phyloP scores from a whole-genome alignment of 2,329 filamentous ascomycete species.

The Ascochyta lentis region DNA sequence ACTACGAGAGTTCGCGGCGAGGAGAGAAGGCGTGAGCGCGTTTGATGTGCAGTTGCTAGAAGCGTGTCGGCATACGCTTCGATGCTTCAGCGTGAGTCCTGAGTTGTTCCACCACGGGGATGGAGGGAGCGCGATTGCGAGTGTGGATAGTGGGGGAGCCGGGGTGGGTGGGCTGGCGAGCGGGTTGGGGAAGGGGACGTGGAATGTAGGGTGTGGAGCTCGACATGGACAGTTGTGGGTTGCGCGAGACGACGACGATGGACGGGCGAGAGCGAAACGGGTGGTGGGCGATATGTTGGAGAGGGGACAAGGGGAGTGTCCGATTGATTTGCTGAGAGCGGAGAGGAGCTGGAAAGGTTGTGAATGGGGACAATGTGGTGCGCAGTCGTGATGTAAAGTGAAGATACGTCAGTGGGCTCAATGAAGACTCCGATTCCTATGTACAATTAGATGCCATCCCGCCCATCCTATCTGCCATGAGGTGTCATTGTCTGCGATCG shows the following conservation, averaged over 20 bases:
- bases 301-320: slow-evolving; percentile 8
- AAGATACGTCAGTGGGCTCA: too few relatives aligned
- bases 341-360: slow-evolving; percentile 18
- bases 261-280: background rate
- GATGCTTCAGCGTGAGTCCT: slow-evolving; percentile 47
- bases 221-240: slow-evolving; percentile 18
- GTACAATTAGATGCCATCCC: slow-evolving; percentile 14
- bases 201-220: slow-evolving; percentile 24
- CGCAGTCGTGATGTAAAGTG: slow-evolving; percentile 15
- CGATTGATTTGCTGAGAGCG: slow-evolving; percentile 7
- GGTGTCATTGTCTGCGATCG: slow-evolving; percentile 2
- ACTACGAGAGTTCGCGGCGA: slow-evolving; percentile 27
- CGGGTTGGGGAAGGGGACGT: slow-evolving; percentile 12
- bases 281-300: slow-evolving; percentile 6
- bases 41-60: slow-evolving; percentile 51
- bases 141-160: slow-evolving; percentile 5
- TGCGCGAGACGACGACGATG: slow-evolving; percentile 1
- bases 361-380: slow-evolving; percentile 20
- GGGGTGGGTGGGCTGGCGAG: background rate
- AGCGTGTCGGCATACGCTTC: slow-evolving; percentile 47
- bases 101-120: slow-evolving; percentile 52
- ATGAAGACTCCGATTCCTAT: slow-evolving; percentile 16
- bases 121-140: slow-evolving; percentile 33
- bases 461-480: slow-evolving; percentile 7
- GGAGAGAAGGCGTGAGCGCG: slow-evolving; percentile 27